These are phyloP conservation scores for Biancaea sappan DNA, from an alignment of 306 rosid genomes.

Conservation along the genomic window DNA sequence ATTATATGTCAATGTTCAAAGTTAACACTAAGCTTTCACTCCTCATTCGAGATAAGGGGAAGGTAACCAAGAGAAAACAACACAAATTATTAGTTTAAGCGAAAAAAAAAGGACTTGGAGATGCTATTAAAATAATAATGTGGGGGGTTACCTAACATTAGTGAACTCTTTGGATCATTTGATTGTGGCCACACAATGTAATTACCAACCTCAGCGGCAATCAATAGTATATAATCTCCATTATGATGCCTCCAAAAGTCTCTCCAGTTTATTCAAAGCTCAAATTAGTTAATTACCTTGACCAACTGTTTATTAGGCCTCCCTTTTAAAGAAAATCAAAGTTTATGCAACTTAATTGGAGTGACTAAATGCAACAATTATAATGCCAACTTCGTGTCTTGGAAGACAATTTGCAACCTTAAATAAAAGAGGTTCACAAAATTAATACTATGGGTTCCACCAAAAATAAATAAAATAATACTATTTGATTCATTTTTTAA, in stretches of 20 bases:
- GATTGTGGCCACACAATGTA: not conserved
- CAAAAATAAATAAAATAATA: too few relatives aligned
- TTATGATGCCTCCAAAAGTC: not conserved
- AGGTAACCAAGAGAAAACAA: not conserved
- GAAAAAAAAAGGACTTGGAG: not conserved
- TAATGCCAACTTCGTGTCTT: not conserved
- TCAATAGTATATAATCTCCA: not conserved
- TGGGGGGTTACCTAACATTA: not conserved
- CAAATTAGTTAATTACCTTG: not conserved
- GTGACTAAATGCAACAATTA: not conserved
- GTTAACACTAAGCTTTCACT: not conserved
- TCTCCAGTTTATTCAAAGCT: not conserved
- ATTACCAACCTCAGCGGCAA: too few relatives aligned
- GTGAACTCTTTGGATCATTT: not conserved
- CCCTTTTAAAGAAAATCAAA: not conserved
- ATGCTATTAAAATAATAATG: not conserved
- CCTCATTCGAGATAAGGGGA: not conserved
- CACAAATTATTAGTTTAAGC: not conserved
- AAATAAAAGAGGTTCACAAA: too few relatives aligned
- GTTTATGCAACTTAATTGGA: not conserved
- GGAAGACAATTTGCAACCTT: not conserved
- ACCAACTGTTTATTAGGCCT: not conserved
- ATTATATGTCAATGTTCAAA: not conserved
- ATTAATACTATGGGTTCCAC: too few relatives aligned
- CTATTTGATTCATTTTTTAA: too few relatives aligned